Evolutionary conservation across 306 rosid genomes (phyloP).

Genomic region (Acacia crassicarpa): DNA sequence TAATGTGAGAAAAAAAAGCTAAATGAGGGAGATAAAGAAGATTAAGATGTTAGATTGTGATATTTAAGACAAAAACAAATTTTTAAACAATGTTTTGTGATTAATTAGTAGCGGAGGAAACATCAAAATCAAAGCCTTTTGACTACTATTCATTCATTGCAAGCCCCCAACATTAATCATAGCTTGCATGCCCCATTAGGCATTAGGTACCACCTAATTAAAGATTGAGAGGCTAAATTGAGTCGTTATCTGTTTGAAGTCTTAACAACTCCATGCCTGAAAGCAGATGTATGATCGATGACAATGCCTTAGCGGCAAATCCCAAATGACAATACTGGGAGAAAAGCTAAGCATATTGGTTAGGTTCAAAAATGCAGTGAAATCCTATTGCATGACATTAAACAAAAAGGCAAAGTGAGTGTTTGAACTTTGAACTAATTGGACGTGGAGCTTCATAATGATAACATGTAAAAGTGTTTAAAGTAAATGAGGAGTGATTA

Average conservation of each 20-base stretch:
- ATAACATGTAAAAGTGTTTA: neutral
- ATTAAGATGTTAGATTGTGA: too few species aligned
- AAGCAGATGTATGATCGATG: conserved; percentile 8
- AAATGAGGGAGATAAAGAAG: neutral
- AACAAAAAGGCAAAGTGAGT: neutral
- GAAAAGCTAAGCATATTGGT: neutral
- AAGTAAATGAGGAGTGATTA: neutral
- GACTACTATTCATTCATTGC: neutral
- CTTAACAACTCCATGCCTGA: neutral
- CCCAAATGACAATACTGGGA: neutral
- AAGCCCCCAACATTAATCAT: conserved; percentile 8
- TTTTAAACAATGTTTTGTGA: too few species aligned
- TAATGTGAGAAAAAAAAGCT: neutral
- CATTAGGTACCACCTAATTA: neutral
- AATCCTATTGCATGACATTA: too few species aligned
- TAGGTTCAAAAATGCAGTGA: neutral
- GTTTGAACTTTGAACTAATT: neutral
- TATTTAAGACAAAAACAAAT: too few species aligned
- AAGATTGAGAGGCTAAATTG: neutral
- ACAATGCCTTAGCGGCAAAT: conserved; percentile 1
- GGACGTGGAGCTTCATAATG: neutral
- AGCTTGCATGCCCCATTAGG: conserved; percentile 1
- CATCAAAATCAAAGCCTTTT: neutral
- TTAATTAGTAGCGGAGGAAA: too few species aligned
- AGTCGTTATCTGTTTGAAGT: neutral